These are phyloP conservation scores for Eutrema japonicum DNA, from an alignment of 345 rosid genomes.

Conservation along the genomic window DNA sequence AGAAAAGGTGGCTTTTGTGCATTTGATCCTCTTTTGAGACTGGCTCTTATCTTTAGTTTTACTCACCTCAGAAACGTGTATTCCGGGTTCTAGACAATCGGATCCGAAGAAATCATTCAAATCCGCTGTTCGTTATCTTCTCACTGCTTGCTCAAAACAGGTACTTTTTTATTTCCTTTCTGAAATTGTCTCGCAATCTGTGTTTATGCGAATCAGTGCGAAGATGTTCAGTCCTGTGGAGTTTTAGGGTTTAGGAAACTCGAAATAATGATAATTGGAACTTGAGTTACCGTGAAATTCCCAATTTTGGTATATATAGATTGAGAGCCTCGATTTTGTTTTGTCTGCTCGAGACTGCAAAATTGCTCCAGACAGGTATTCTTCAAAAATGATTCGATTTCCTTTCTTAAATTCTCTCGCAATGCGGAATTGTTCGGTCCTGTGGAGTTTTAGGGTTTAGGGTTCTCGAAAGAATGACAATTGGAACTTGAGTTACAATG, in stretches of 20 bases:
- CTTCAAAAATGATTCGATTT: background rate
- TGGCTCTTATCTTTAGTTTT: too few relatives aligned
- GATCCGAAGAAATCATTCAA: conserved; percentile 60
- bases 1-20: too few relatives aligned
- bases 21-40: too few relatives aligned
- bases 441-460: background rate
- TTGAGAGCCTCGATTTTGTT: background rate
- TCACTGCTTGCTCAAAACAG: conserved; percentile 62
- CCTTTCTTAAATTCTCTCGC: background rate
- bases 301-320: background rate
- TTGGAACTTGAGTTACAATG: background rate
- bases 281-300: background rate
- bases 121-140: conserved; percentile 60
- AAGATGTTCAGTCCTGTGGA: background rate
- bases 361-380: conserved; percentile 57
- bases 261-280: background rate
- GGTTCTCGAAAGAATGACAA: too few relatives aligned
- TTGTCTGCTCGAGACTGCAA: conserved; percentile 33
- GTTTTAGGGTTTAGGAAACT: too few relatives aligned
- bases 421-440: background rate
- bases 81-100: conserved; percentile 47
- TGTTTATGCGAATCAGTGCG: background rate
- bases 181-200: background rate
- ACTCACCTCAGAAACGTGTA: background rate
- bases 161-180: conserved; percentile 33